phyloP scores from a whole-genome alignment of 768 basidiomycete genomes.

The Macrolepiota dolichaula region DNA sequence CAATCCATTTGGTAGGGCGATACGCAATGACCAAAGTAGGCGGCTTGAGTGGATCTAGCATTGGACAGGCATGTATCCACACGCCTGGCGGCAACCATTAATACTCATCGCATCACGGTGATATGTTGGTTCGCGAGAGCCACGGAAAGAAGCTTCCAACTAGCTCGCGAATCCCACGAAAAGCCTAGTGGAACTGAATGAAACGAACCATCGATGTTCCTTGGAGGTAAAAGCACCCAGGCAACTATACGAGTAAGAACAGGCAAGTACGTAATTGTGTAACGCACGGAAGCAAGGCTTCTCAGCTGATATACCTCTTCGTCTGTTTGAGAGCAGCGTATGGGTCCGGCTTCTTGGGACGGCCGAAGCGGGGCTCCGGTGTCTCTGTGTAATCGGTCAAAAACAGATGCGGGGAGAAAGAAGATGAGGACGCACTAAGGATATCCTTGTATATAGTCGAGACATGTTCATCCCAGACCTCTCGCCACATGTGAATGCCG shows the following conservation, averaged over 20 bases:
- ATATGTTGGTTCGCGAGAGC: neutral
- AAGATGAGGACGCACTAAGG: slow-evolving; percentile 51
- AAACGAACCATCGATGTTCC: neutral
- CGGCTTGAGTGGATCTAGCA: neutral
- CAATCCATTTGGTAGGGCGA: neutral
- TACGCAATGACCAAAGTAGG: neutral
- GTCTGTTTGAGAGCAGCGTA: slow-evolving; percentile 49
- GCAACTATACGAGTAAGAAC: neutral
- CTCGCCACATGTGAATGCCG: slow-evolving; percentile 82
- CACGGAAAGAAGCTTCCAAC: slow-evolving; percentile 1
- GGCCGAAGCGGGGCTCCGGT: slow-evolving; percentile 56
- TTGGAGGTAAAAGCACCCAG: neutral
- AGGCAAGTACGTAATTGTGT: neutral
- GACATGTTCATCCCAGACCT: slow-evolving; percentile 68
- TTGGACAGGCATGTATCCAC: neutral
- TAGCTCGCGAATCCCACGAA: neutral
- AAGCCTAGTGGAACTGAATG: neutral
- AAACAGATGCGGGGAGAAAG: slow-evolving; percentile 9
- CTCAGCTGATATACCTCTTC: slow-evolving; percentile 42
- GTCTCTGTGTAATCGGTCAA: slow-evolving; percentile 25
- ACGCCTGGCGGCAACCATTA: neutral
- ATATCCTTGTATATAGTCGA: slow-evolving; percentile 59
- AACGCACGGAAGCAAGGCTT: neutral
- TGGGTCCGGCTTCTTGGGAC: slow-evolving; percentile 48
- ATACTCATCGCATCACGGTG: neutral